Evolutionary conservation across 2,329 filamentous ascomycete species (phyloP).

Genomic region (Trichoderma polysporum): DNA sequence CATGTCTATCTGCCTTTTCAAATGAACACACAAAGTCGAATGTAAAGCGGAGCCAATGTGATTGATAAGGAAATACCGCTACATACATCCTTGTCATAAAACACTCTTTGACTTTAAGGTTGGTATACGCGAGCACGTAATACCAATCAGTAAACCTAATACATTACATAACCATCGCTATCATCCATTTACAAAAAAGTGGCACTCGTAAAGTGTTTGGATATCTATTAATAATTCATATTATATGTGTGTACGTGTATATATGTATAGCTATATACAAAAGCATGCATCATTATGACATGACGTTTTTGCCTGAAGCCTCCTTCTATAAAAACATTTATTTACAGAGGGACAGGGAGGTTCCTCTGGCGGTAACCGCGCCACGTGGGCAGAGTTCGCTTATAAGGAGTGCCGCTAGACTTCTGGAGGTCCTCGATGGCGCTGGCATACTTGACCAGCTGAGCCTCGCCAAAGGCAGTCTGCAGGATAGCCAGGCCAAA

Average conservation of each 20-base stretch:
- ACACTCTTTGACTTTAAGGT: no score
- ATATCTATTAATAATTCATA: neutral
- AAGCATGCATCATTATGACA: slow-evolving; percentile 5
- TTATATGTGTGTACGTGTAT: slow-evolving; percentile 16
- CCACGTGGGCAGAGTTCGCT: slow-evolving; percentile 53
- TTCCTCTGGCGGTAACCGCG: slow-evolving; percentile 49
- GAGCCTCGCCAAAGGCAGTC: slow-evolving; percentile 60
- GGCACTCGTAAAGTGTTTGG: neutral
- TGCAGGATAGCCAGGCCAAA: slow-evolving; percentile 59
- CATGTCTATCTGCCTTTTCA: no score
- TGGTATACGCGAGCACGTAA: no score
- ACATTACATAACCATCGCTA: neutral
- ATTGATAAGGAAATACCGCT: no score
- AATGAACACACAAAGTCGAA: no score
- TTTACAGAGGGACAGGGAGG: slow-evolving; percentile 39
- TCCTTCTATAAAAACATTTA: neutral
- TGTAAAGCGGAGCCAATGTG: no score
- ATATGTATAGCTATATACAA: slow-evolving; percentile 17
- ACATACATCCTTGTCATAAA: no score
- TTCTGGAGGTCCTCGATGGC: slow-evolving; percentile 61
- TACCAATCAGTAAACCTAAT: neutral
- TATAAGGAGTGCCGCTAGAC: slow-evolving; percentile 42
- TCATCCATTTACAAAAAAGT: neutral
- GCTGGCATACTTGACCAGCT: slow-evolving; percentile 60
- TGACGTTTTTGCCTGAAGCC: neutral